Percentiles rank a stretch among this genome's conserved stretches.
Evolutionary conservation across 805 yeast species (phyloP).

Genomic region (Candida andamanensis): DNA sequence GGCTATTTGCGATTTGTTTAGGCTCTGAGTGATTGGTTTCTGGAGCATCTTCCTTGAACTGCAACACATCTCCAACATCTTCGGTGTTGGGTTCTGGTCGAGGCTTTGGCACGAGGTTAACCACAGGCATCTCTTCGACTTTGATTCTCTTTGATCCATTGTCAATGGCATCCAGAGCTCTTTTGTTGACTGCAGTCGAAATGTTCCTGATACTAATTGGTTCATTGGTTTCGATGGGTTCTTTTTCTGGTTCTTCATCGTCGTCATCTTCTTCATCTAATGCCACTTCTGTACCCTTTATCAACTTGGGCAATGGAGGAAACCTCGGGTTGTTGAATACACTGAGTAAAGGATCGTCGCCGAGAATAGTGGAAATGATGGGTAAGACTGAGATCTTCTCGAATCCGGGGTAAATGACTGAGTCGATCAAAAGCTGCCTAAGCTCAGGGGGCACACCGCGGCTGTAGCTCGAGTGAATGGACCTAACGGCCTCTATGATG

Average conservation of each 20-base stretch:
- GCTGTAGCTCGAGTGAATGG: conserved; percentile 15
- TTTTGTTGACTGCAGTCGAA: conserved; percentile 29
- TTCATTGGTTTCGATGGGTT: conserved; percentile 12
- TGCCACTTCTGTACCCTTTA: conserved; percentile 29
- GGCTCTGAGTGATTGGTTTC: too few species aligned
- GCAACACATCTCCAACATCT: conserved; percentile 1
- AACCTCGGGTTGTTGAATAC: conserved; percentile 71
- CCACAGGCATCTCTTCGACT: conserved; percentile 3
- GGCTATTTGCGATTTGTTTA: too few species aligned
- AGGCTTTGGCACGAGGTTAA: not conserved
- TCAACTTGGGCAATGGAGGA: conserved; percentile 43
- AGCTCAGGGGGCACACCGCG: conserved; percentile 28
- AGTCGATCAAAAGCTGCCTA: conserved; percentile 36
- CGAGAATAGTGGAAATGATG: conserved; percentile 52
- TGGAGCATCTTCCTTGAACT: not conserved
- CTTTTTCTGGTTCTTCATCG: conserved; percentile 29
- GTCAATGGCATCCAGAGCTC: not conserved
- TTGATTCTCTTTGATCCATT: conserved; percentile 26
- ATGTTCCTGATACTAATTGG: conserved; percentile 34
- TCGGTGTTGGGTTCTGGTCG: too few species aligned
- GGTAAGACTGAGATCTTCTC: conserved; percentile 67
- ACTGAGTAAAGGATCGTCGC: conserved; percentile 48
- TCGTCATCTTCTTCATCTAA: conserved; percentile 36
- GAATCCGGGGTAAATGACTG: conserved; percentile 67
- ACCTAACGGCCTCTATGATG: conserved; percentile 30